Evolutionary conservation across 495 filamentous ascomycete genomes (phyloP), one percentile per base, ranked within the genome.

Genomic region (Penicillium argentinense): DNA sequence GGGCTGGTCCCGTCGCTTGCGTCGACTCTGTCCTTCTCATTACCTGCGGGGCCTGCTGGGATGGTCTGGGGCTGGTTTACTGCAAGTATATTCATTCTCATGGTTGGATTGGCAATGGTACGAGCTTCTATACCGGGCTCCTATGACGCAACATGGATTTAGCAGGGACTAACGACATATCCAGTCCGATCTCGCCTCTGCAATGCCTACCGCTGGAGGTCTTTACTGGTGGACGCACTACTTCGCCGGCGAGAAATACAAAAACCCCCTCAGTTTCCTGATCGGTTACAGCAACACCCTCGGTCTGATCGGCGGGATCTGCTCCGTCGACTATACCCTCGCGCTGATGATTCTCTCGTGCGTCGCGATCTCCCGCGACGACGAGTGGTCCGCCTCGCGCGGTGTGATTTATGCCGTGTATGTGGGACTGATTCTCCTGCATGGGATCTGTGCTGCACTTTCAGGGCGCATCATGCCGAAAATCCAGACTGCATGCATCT

Each of bases 31-130:
- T 54, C 79, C 5, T 87, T 85, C 49, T 83, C 79, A 1, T 65
- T 86, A 9, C 82, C 84, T n/a, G 78, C 83, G 17, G 84, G 84
- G 1, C 83, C 84, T 4, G 81, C 73, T 3, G 84, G 82, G 2
- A 84, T 87, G 75, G 80, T 86, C 50, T 87, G 84, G 84, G 79
- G 80, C 16, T 87, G 84, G 84, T 81, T 86, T 29, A 60, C 77
- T 3, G 81, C 84, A n/a, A 78, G 75, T 39, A 72, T 68, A 34
- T 79, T 84, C 39, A 86, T 87, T 49, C 79, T 86, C 45, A 49
- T 83, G 21, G 81, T 87, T 25, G 83, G 81, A 4, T 64, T 87
- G 28, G 82, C 83, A 8, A 84, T 87, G 81, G 74, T 75, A 62
- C 37, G 51, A 12, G 16, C 11, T 13, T 21, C 13, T 24, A 11